Conservation (phyloP, 805 yeast species). For the Tetrapisispora fleetii region DNA sequence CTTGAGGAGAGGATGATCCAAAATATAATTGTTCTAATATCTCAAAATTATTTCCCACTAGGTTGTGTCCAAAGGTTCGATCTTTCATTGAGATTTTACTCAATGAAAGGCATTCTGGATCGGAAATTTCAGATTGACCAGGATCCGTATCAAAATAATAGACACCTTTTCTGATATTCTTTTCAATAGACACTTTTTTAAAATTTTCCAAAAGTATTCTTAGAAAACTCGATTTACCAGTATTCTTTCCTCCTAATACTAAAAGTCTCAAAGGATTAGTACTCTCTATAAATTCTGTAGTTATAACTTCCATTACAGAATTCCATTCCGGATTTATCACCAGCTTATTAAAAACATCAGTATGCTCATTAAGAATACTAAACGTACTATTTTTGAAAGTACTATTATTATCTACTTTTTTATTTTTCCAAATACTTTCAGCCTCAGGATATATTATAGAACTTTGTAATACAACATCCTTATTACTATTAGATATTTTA, state of each 20-base stretch:
- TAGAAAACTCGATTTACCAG: slow-evolving; percentile 73
- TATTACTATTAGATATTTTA: slow-evolving; percentile 10
- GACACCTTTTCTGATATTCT: slow-evolving; percentile 2
- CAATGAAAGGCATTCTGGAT: slow-evolving; percentile 61
- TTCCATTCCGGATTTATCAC: slow-evolving; percentile 17
- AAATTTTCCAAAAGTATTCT: slow-evolving; percentile 44
- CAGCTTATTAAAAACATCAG: slow-evolving; percentile 10
- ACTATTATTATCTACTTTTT: neutral
- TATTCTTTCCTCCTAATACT: slow-evolving; percentile 46
- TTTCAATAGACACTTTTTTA: slow-evolving; percentile 7
- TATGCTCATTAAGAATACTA: slow-evolving; percentile 7
- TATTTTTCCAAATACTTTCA: slow-evolving; percentile 17
- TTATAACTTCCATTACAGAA: slow-evolving; percentile 14
- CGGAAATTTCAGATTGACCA: slow-evolving; percentile 73
- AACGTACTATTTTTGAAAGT: slow-evolving; percentile 8
- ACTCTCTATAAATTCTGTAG: slow-evolving; percentile 15
- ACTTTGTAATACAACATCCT: slow-evolving; percentile 10
- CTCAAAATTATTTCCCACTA: slow-evolving; percentile 15
- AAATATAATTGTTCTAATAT: slow-evolving; percentile 31
- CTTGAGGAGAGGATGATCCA: slow-evolving; percentile 63
- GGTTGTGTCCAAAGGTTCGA: slow-evolving; percentile 16
- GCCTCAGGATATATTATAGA: slow-evolving; percentile 13
- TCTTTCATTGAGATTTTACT: slow-evolving; percentile 21
- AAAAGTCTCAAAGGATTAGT: slow-evolving; percentile 25
- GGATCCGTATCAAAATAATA: slow-evolving; percentile 73